Evolutionary conservation across 2,329 filamentous ascomycete species (phyloP).

Genomic region (Monosporascus sp.): DNA sequence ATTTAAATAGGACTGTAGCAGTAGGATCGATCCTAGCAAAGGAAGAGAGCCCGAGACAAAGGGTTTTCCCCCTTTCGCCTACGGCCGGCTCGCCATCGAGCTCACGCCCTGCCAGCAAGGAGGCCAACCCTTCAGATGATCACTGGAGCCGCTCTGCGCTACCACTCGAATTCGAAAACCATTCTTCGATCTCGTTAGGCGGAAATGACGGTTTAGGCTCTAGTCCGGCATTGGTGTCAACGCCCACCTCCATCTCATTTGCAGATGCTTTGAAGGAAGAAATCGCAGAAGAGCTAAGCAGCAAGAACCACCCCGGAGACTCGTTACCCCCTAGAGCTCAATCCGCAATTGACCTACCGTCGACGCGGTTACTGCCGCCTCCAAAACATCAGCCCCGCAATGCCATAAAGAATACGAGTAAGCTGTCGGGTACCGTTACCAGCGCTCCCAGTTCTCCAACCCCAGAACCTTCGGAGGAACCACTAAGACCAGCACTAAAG

Average conservation of each 20-base stretch:
- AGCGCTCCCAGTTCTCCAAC: conserved; percentile 24
- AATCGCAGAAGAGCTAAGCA: conserved; percentile 7
- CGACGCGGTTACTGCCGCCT: conserved; percentile 31
- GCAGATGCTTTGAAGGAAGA: conserved; percentile 14
- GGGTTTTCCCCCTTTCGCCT: conserved; percentile 2
- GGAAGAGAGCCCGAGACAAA: conserved; percentile 10
- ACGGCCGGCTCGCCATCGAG: conserved; percentile 6
- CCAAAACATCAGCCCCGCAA: conserved; percentile 35
- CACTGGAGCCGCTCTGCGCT: conserved; percentile 20
- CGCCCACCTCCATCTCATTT: conserved; percentile 17
- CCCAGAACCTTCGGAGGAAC: conserved; percentile 17
- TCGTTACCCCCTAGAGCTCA: conserved; percentile 19
- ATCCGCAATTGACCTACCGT: conserved; percentile 23
- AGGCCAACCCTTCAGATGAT: conserved; percentile 10
- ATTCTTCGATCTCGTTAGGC: conserved; percentile 4
- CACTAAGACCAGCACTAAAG: conserved; percentile 23
- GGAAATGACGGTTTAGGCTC: conserved; percentile 4
- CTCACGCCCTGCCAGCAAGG: conserved; percentile 3
- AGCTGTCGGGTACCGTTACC: conserved; percentile 11
- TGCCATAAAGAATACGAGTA: conserved; percentile 17
- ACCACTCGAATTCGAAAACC: conserved; percentile 20
- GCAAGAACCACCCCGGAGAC: conserved; percentile 4
- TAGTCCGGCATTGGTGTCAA: conserved; percentile 13
- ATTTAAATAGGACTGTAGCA: conserved; percentile 6
- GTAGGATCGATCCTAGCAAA: conserved; percentile 1